phyloP scores from a whole-genome alignment of 768 basidiomycete genomes.

The Amanita jacksonii region DNA sequence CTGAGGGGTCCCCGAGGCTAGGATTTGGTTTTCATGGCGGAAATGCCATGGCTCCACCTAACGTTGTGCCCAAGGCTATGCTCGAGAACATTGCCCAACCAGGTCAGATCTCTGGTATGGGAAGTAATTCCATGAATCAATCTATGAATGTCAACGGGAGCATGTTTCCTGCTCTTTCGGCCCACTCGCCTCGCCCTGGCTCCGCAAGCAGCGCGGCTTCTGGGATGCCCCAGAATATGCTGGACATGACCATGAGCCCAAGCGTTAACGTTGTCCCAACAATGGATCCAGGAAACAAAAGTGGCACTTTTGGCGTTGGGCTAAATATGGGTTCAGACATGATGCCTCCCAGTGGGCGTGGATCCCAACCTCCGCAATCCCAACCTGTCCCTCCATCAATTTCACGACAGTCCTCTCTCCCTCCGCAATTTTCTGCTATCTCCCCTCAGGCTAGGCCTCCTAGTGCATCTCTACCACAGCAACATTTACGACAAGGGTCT shows the following conservation, averaged over 20 bases:
- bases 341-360: slow-evolving; percentile 9
- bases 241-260: slow-evolving; percentile 4
- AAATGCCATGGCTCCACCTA: slow-evolving; percentile 16
- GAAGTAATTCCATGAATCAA: slow-evolving; percentile 12
- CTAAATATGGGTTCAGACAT: slow-evolving; percentile 16
- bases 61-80: slow-evolving; percentile 8
- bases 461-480: slow-evolving; percentile 3
- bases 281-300: slow-evolving; percentile 10
- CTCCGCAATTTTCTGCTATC: slow-evolving; percentile 12
- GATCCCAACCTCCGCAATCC: slow-evolving; percentile 13
- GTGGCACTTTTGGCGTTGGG: slow-evolving; percentile 13
- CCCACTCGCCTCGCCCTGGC: slow-evolving; percentile 9
- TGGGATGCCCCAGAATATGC: slow-evolving; percentile 3
- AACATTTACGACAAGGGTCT: slow-evolving; percentile 9
- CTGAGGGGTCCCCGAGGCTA: slow-evolving; percentile 17
- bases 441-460: slow-evolving; percentile 5
- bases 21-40: slow-evolving; percentile 5
- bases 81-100: slow-evolving; percentile 6
- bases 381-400: slow-evolving; percentile 14
- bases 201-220: slow-evolving; percentile 11
- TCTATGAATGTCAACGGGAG: slow-evolving; percentile 6
- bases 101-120: slow-evolving; percentile 10
- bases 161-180: slow-evolving; percentile 6
- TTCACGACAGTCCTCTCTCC: slow-evolving; percentile 19
- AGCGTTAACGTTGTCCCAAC: background rate